phyloP scores from a whole-genome alignment of 2,329 filamentous ascomycete genomes.

The Diaporthe citriasiana region DNA sequence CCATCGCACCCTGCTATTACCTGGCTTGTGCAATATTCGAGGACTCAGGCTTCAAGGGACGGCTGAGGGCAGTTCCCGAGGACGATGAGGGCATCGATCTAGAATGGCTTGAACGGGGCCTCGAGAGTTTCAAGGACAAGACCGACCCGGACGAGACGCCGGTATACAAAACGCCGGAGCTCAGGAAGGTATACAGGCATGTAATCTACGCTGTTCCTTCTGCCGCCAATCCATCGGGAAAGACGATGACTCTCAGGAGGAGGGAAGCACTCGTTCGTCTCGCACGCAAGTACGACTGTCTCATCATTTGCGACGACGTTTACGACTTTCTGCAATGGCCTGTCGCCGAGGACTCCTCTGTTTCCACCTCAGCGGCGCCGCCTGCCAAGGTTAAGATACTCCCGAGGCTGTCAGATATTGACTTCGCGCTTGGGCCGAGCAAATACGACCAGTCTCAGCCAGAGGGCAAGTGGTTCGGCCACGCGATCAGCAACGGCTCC shows the following conservation, averaged over 20 bases:
- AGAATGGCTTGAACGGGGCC: slow-evolving; percentile 65
- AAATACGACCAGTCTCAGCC: slow-evolving; percentile 47
- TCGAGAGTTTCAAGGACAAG: slow-evolving; percentile 54
- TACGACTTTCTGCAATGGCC: slow-evolving; percentile 94
- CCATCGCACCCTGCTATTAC: slow-evolving; percentile 86
- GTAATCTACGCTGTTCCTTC: slow-evolving; percentile 91
- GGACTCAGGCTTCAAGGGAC: slow-evolving; percentile 80
- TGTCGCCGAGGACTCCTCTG: slow-evolving; percentile 48
- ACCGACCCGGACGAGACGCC: slow-evolving; percentile 39
- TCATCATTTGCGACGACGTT: slow-evolving; percentile 92
- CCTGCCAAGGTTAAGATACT: slow-evolving; percentile 64
- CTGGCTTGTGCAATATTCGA: slow-evolving; percentile 89
- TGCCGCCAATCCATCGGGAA: slow-evolving; percentile 89
- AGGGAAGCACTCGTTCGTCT: slow-evolving; percentile 80
- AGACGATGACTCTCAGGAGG: slow-evolving; percentile 80
- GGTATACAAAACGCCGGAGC: slow-evolving; percentile 64
- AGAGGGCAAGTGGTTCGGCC: slow-evolving; percentile 73
- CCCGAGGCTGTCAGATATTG: slow-evolving; percentile 84
- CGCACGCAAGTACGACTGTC: slow-evolving; percentile 82
- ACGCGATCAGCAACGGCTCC: slow-evolving; percentile 87
- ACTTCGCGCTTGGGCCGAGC: slow-evolving; percentile 73
- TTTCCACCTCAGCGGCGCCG: slow-evolving; percentile 47
- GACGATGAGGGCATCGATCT: slow-evolving; percentile 84
- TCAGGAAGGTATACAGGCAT: slow-evolving; percentile 86
- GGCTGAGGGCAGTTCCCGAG: slow-evolving; percentile 79